phyloP scores from a whole-genome alignment of 768 basidiomycete species.

The Agaricus bisporus region DNA sequence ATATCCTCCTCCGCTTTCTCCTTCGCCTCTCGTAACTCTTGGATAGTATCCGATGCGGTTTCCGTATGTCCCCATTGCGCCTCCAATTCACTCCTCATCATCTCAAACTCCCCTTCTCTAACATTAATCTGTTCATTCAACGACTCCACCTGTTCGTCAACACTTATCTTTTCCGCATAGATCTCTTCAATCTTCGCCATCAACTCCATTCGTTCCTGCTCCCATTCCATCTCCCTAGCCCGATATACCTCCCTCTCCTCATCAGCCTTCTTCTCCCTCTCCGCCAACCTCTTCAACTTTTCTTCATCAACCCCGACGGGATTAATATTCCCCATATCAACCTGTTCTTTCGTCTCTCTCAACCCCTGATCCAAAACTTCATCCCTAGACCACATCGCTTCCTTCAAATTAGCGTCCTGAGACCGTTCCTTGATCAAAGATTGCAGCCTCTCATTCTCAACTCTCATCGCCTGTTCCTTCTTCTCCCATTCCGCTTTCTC shows the following conservation, averaged over 20 bases:
- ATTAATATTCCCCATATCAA: constrained; percentile 49
- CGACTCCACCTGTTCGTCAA: constrained; percentile 39
- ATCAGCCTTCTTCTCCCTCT: constrained; percentile 34
- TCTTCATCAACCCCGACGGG: constrained; percentile 36
- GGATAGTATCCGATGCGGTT: constrained; percentile 40
- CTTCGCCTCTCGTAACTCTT: constrained; percentile 29
- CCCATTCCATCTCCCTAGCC: constrained; percentile 37
- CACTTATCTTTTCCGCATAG: constrained; percentile 35
- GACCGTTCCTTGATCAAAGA: constrained; percentile 38
- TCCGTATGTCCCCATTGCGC: constrained; percentile 69
- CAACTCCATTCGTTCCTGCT: constrained; percentile 45
- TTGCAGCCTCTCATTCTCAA: constrained; percentile 45
- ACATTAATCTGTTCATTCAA: constrained; percentile 32
- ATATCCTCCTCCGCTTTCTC: constrained; percentile 26
- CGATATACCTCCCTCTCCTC: constrained; percentile 38
- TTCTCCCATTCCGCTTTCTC: constrained; percentile 48
- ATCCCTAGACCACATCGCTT: constrained; percentile 39
- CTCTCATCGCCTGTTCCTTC: constrained; percentile 34
- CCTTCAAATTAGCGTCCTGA: constrained; percentile 40
- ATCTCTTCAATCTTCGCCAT: constrained; percentile 32
- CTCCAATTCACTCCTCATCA: constrained; percentile 59
- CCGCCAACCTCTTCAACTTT: constrained; percentile 33
- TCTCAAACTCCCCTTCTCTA: constrained; percentile 37
- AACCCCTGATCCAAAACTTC: constrained; percentile 52
- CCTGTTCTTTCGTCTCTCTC: constrained; percentile 50